Evolutionary conservation across 768 basidiomycete genomes (phyloP).

Genomic region (Hygrocybe punicea): DNA sequence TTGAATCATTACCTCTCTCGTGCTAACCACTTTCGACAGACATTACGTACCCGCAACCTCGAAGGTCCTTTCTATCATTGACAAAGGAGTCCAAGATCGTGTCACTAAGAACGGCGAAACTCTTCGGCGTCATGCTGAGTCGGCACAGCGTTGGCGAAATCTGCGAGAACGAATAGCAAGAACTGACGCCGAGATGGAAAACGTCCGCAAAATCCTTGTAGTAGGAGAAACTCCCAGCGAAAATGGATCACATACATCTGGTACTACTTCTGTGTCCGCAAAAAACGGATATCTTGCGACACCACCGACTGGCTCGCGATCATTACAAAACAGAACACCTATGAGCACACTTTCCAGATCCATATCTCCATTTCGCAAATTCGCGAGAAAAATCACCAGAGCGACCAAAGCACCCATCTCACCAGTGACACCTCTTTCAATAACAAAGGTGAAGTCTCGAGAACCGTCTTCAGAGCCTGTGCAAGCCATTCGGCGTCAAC

Average conservation of each 20-base stretch:
- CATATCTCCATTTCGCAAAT: constrained; percentile 75
- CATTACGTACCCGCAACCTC: constrained; percentile 94
- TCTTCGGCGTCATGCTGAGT: constrained; percentile 83
- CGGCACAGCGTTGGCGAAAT: constrained; percentile 79
- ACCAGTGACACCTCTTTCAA: constrained; percentile 46
- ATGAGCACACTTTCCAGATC: constrained; percentile 66
- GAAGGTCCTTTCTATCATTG: constrained; percentile 89
- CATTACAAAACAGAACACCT: constrained; percentile 35
- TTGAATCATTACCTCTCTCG: constrained; percentile 3
- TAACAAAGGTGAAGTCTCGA: constrained; percentile 43
- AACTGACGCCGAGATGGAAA: constrained; percentile 81
- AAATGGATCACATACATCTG: constrained; percentile 65
- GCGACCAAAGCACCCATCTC: constrained; percentile 35
- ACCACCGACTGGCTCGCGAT: constrained; percentile 50
- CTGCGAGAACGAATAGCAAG: constrained; percentile 75
- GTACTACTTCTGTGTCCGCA: constrained; percentile 40
- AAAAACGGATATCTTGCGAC: constrained; percentile 64
- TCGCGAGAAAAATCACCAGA: constrained; percentile 68
- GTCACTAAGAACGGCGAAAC: constrained; percentile 97
- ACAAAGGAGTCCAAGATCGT: constrained; percentile 89
- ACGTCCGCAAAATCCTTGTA: constrained; percentile 56
- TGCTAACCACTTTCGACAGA: constrained; percentile 39
- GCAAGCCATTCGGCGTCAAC: constrained; percentile 49
- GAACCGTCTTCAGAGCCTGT: constrained; percentile 55
- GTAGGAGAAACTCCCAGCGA: constrained; percentile 61